Percentiles rank a stretch among this genome's conserved stretches.
Conservation (phyloP, 345 rosid genomes). For the Turritis glabra region DNA sequence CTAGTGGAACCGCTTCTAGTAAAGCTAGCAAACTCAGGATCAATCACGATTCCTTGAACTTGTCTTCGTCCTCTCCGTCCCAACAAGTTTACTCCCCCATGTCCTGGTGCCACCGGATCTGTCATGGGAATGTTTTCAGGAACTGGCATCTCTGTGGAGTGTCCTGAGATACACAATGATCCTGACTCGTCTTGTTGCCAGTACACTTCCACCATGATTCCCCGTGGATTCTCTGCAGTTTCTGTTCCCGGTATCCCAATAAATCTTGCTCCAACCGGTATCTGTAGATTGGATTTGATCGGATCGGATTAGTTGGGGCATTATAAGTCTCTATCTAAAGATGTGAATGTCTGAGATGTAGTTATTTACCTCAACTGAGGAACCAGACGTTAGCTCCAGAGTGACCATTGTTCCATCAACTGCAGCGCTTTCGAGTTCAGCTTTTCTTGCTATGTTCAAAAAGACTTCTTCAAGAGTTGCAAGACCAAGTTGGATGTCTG, state of each 20-base stretch:
- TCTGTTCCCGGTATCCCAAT: constrained; percentile 76
- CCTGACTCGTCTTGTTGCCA: constrained; percentile 91
- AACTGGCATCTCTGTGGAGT: constrained; percentile 66
- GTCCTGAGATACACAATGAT: constrained; percentile 80
- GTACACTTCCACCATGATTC: constrained; percentile 86
- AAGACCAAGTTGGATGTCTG: constrained; percentile 88
- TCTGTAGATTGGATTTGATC: constrained; percentile 50
- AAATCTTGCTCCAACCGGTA: constrained; percentile 80
- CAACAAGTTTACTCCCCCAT: constrained; percentile 23
- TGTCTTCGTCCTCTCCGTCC: constrained; percentile 43
- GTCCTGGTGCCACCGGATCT: constrained; percentile 34
- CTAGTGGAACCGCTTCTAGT: constrained; percentile 27
- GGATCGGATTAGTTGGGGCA: not conserved
- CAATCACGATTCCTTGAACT: constrained; percentile 62
- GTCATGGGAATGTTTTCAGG: constrained; percentile 46
- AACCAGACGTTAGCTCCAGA: constrained; percentile 64
- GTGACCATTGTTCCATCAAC: constrained; percentile 73
- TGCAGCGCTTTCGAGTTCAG: constrained; percentile 88
- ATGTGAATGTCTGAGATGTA: not conserved
- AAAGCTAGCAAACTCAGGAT: constrained; percentile 44
- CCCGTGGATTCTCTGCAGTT: constrained; percentile 60
- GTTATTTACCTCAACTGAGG: constrained; percentile 54
- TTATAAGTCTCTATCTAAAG: not conserved
- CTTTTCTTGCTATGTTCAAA: constrained; percentile 89
- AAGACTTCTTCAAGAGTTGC: constrained; percentile 97